phyloP scores from a whole-genome alignment of 1,284 basidiomycete species.

The Cutaneotrichosporon daszewskae region DNA sequence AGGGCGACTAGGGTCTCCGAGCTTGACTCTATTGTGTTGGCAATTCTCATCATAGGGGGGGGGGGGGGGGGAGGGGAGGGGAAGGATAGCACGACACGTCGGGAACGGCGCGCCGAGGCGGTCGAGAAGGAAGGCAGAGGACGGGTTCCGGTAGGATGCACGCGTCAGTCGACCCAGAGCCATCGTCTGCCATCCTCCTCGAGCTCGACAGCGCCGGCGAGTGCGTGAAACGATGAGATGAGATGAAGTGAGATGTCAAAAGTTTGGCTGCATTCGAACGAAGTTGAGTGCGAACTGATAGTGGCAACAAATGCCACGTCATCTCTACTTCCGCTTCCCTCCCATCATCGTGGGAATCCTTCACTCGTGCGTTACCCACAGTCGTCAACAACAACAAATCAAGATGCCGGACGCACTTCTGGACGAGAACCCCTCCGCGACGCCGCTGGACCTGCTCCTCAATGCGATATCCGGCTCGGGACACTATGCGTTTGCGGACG shows the following conservation, averaged over 20 bases:
- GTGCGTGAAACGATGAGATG: background rate
- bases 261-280: background rate
- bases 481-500: slow-evolving; percentile 1
- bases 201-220: background rate
- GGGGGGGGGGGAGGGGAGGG: background rate
- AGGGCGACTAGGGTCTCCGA: slow-evolving; percentile 22
- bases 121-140: too few relatives aligned
- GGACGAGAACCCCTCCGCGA: slow-evolving; percentile 15
- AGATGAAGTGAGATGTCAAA: background rate
- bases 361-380: too few relatives aligned
- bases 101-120: background rate
- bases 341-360: background rate
- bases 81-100: background rate
- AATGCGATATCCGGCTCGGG: slow-evolving; percentile 36
- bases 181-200: too few relatives aligned
- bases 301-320: background rate
- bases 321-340: background rate
- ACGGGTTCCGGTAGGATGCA: too few relatives aligned
- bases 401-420: slow-evolving; percentile 11
- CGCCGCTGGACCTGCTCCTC: slow-evolving; percentile 39
- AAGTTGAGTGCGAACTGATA: background rate
- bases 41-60: slow-evolving; percentile 23
- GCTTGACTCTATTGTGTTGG: slow-evolving; percentile 27
- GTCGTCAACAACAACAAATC: slow-evolving; percentile 2
- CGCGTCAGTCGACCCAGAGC: too few relatives aligned